These are phyloP conservation scores for Raddia distichophylla DNA, from an alignment of 176 grass and related monocot genomes.

Conservation along the genomic window DNA sequence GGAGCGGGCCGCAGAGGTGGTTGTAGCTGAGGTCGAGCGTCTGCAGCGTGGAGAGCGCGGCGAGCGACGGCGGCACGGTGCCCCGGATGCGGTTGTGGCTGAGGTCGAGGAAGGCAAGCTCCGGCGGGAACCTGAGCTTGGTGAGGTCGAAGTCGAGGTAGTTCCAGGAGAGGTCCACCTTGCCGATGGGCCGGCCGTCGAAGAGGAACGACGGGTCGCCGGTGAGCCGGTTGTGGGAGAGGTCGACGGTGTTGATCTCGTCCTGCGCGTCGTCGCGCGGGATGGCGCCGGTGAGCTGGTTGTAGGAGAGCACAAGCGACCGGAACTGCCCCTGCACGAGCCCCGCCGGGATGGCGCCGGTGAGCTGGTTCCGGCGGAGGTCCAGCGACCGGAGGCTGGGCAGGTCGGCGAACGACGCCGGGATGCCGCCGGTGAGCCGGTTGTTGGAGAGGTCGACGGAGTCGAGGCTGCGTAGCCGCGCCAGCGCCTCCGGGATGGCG, in stretches of 20 bases:
- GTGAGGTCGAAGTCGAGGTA: conserved; percentile 74
- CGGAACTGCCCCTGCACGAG: conserved; percentile 55
- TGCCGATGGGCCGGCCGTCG: conserved; percentile 45
- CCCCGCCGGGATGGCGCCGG: conserved; percentile 53
- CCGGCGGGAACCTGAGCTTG: conserved; percentile 51
- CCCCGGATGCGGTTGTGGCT: conserved; percentile 74
- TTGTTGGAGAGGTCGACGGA: conserved; percentile 64
- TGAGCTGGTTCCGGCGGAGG: conserved; percentile 53
- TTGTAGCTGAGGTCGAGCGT: conserved; percentile 81
- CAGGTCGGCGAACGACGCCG: conserved; percentile 49
- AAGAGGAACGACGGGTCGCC: conserved; percentile 70
- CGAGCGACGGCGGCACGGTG: conserved; percentile 59
- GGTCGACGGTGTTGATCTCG: conserved; percentile 63
- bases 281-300: conserved; percentile 64
- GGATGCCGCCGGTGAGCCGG: conserved; percentile 53
- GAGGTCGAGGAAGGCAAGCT: conserved; percentile 70
- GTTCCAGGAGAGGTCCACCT: conserved; percentile 83
- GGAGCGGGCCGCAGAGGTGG: conserved; percentile 63
- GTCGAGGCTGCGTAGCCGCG: conserved; percentile 45
- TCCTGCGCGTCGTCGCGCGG: conserved; percentile 56
- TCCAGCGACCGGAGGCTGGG: conserved; percentile 55
- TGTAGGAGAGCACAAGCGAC: conserved; percentile 58
- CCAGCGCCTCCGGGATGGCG: conserved; percentile 55
- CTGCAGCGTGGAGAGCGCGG: conserved; percentile 42
- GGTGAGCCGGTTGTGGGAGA: conserved; percentile 69